These are phyloP conservation scores for Fusarium sp. DNA, from an alignment of 2,329 filamentous ascomycete species.

Conservation along the genomic window DNA sequence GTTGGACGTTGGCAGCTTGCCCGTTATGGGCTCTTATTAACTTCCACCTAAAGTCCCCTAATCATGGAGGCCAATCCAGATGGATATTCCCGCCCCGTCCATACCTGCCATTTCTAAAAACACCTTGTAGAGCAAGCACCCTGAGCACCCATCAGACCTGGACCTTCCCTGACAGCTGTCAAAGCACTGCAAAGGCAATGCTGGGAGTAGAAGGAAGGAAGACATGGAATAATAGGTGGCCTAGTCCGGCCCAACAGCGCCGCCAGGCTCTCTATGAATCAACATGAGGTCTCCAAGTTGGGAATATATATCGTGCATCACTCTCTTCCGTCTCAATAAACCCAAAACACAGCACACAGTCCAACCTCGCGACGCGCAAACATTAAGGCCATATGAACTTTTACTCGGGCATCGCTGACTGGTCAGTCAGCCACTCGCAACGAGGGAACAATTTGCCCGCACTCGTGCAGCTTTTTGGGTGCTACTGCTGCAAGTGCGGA, in stretches of 20 bases:
- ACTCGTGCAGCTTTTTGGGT: constrained; percentile 39
- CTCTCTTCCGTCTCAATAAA: constrained; percentile 20
- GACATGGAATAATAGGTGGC: constrained; percentile 10
- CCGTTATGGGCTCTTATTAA: constrained; percentile 13
- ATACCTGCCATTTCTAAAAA: constrained; percentile 9
- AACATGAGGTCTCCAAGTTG: background rate
- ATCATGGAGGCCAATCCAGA: background rate
- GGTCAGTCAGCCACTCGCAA: constrained; percentile 36
- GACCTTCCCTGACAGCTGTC: constrained; percentile 1
- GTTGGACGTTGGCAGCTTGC: background rate
- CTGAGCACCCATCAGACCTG: constrained; percentile 1
- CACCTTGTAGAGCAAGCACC: constrained; percentile 3
- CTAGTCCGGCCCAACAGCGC: constrained; percentile 3
- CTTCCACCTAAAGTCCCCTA: constrained; percentile 14
- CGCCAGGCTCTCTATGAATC: background rate
- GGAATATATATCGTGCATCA: constrained; percentile 22
- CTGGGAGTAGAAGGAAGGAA: background rate
- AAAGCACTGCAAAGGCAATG: background rate
- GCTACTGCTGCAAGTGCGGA: constrained; percentile 45
- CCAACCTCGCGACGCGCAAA: constrained; percentile 19
- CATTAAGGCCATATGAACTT: constrained; percentile 14
- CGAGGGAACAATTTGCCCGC: constrained; percentile 25
- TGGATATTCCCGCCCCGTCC: background rate
- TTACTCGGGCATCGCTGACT: constrained; percentile 33
- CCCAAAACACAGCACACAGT: constrained; percentile 22